Evolutionary conservation across 768 basidiomycete genomes (phyloP), one percentile per base, ranked within the genome.

Genomic region (Leccinum sublutescens): DNA sequence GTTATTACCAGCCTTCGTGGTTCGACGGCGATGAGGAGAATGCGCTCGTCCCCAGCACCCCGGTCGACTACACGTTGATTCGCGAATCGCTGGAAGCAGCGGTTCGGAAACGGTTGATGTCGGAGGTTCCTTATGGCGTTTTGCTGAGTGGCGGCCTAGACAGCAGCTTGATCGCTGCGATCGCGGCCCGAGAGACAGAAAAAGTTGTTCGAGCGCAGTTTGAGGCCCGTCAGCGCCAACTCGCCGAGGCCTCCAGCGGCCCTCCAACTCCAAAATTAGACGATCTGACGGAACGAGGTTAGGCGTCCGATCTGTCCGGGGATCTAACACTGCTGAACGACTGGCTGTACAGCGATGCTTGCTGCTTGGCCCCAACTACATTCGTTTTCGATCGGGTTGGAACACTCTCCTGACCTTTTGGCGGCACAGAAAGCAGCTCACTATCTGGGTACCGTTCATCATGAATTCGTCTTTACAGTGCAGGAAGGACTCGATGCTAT

Each of bases 401-500:
- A 93, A 69, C 86, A 92, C 76, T 95, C 97, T 2, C 97, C 97
- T 1, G 97, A 99, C 76, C 83, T 97, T 21, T 76, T 96, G 57
- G 97, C 97, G 1, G 96, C 97, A 6, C 82, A 89, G 50, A 96
- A 96, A 72, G 97, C 89, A 0, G 96, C 97, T 12, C 88, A 87
- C 64, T 98, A 84, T 77, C 79, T 99, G 47, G 95, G 95, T 27
- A 99, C 97, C 1, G 86, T 90, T 1, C 97, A 99, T 69, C 96
- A 98, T 70, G 96, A 97, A 76, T 98, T 94, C 75, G 90, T 93
- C 15, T 99, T 99, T 76, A 98, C 96, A 29, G 92, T 98, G 5
- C 93, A 98, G 74, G 97, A 98, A 74, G 97, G 97, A 47, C 78
- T 99, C 52, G 97, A 99, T 67, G 97, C 97, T 2, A 87, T 99